Evolutionary conservation across 2,329 filamentous ascomycete species (phyloP).

Genomic region (Aspergillus fructus): DNA sequence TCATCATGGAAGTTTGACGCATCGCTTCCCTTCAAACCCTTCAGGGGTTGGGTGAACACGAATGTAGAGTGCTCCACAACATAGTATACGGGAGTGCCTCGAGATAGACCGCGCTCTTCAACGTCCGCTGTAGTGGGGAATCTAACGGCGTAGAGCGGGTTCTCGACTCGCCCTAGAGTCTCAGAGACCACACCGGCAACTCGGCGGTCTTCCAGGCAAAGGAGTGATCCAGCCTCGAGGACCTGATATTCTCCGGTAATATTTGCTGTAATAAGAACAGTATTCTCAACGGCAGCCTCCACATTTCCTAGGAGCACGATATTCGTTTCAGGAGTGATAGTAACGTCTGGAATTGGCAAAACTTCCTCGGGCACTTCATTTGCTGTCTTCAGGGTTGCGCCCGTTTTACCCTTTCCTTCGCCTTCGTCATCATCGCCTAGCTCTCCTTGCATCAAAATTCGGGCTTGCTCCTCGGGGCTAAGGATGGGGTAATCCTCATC

Average conservation of each 20-base stretch:
- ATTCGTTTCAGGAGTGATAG: constrained; percentile 73
- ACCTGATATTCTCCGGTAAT: constrained; percentile 80
- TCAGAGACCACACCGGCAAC: constrained; percentile 83
- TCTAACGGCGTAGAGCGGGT: constrained; percentile 80
- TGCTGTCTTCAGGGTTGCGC: constrained; percentile 67
- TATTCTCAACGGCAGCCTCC: constrained; percentile 74
- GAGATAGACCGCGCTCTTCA: constrained; percentile 62
- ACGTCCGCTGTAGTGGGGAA: constrained; percentile 71
- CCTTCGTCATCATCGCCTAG: constrained; percentile 76
- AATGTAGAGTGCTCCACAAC: constrained; percentile 74
- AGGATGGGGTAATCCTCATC: constrained; percentile 68
- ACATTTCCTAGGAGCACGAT: constrained; percentile 74
- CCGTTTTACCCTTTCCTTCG: constrained; percentile 49
- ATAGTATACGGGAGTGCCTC: constrained; percentile 74
- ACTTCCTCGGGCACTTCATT: constrained; percentile 70
- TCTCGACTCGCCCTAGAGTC: constrained; percentile 79
- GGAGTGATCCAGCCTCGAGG: constrained; percentile 76
- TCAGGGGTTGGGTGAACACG: constrained; percentile 82
- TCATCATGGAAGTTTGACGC: constrained; percentile 95
- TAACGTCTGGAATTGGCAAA: constrained; percentile 72
- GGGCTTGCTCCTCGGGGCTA: constrained; percentile 77
- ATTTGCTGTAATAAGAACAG: constrained; percentile 74
- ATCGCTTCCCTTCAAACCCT: constrained; percentile 80
- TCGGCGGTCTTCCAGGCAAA: constrained; percentile 73
- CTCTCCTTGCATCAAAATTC: constrained; percentile 81